Evolutionary conservation across 75 land plant genomes (phyloP), one percentile per base, ranked within the genome.

Genomic region (Ceratopteris richardii): DNA sequence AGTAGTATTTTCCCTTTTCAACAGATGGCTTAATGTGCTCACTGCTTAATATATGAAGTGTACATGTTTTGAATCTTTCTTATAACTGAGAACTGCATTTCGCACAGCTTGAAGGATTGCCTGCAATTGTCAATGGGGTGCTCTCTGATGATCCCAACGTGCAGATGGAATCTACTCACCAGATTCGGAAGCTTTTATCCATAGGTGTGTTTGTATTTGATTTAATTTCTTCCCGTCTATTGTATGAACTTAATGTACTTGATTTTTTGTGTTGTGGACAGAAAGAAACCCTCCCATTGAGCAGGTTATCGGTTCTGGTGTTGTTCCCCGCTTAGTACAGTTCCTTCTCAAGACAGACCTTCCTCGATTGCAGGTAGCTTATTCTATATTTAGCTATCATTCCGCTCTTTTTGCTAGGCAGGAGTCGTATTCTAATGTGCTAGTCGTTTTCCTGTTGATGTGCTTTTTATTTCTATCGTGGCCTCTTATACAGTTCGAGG

Each of bases 281-380:
- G 66, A 56, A 37, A 7, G 36, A 1, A 23, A 24, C 26, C 87
- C 88, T 10, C 97, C 89, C 1, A 89, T 87, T 57, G 82, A 83
- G 36, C 84, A 80, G 55, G 85, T 90, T 4, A 76, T 83, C 14
- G 31, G 42, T 17, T 54, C 77, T 1, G 86, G 86, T 33, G 77
- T 78, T n/a, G 84, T 89, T 39, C 91, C 91, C 14, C 68, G 79
- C 0, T 81, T 90, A 65, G 87, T 90, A 2, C 80, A 87, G 68
- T 80, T 87, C 43, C 84, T 86, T 7, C 29, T 63, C 24, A 61
- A 80, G 25, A 51, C 57, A 33, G 91, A 83, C 42, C 72, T 68
- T 40, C 89, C 88, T 1, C 82, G 87, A 53, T 76, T 90, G 56
- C 96, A 90, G 92, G 96, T n/a, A n/a, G n/a, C n/a, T n/a, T 87